Base-by-base conservation (phyloP, 2,329 filamentous ascomycete genomes). In the Aureobasidium sp. region DNA sequence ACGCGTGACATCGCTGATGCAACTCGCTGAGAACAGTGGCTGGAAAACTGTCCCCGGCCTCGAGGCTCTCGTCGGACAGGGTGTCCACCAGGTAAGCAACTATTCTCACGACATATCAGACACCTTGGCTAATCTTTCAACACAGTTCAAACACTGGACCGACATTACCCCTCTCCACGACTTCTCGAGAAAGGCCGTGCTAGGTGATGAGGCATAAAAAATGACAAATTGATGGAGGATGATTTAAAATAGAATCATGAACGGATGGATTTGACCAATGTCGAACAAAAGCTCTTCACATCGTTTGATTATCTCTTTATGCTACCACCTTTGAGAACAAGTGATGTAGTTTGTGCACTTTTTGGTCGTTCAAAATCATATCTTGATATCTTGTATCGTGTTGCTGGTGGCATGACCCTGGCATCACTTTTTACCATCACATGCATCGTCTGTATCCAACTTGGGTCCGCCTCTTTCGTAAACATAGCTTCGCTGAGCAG, bases 41-140 rank as follows among this genome's bases (percentile, higher is more conserved):
- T 99, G 94, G 94, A 82, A 78, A 61, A 91, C 88, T 2, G 87
- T 97, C 65, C 87, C 91, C 8, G 94, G 94, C 0, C 75, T 97
- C 42, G 94, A 99, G 74, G 91, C 94, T 34, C 79, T 99, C 61
- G 86, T 91, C 64, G 90, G 89, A 5, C 94, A 99, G 75, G 94
- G 84, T 1, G 77, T 86, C 50, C 89, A 92, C 76, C 93, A 96
- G 81, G 87, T 90, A 58, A 50, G 62, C 8, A 30, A 42, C 25
- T 53, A 25, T 63, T 53, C 90, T 86, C 16, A 11, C 7, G 13
- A 45, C 2, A 27, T 34, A 27, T 5, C 21, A 42, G 27, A 52
- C 36, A 41, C 27, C 1, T 36, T 9, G n/a, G 47, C 39, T 57
- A 34, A 65, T 67, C 90, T 93, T 91, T 74, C 3, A 25, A 47